A percentile compares a stretch with the other conserved stretches of the same genome.
Evolutionary conservation across 257 asterid species (phyloP).

Genomic region (Solanum tarijense): DNA sequence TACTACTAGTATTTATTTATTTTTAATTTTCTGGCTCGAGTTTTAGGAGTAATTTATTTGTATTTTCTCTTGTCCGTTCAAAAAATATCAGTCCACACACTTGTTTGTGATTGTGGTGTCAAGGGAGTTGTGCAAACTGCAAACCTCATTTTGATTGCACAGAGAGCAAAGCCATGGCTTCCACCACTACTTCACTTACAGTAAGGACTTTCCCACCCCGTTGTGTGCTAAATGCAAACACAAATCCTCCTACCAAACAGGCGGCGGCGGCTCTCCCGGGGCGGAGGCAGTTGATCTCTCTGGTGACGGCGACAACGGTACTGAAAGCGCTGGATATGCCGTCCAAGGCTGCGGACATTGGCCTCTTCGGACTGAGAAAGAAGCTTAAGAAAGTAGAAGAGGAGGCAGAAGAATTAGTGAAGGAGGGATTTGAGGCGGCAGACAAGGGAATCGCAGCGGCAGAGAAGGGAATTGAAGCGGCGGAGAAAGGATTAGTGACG

Average conservation of each 20-base stretch:
- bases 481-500: slow-evolving; percentile 43
- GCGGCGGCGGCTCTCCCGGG: slow-evolving; percentile 27
- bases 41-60: not conserved
- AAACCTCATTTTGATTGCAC: slow-evolving; percentile 5
- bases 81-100: not conserved
- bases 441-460: slow-evolving; percentile 55
- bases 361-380: slow-evolving; percentile 60
- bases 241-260: slow-evolving; percentile 13
- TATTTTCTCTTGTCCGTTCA: not conserved
- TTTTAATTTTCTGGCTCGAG: not conserved
- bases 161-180: slow-evolving; percentile 35
- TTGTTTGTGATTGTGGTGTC: not conserved
- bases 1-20: no score
- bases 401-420: slow-evolving; percentile 58
- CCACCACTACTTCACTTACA: slow-evolving; percentile 28
- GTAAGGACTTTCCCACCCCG: slow-evolving; percentile 24
- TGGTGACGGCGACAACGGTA: slow-evolving; percentile 50
- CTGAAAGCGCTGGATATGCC: slow-evolving; percentile 49
- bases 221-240: slow-evolving; percentile 7
- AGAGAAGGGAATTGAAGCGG: slow-evolving; percentile 45
- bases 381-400: slow-evolving; percentile 57
- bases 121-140: not conserved
- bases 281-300: slow-evolving; percentile 53
- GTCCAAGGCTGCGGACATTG: slow-evolving; percentile 58
- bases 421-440: slow-evolving; percentile 77